A percentile compares a stretch with the other conserved stretches of the same genome.
These are phyloP conservation scores for Serendipita sp. DNA, from an alignment of 768 basidiomycete species.

Conservation along the genomic window DNA sequence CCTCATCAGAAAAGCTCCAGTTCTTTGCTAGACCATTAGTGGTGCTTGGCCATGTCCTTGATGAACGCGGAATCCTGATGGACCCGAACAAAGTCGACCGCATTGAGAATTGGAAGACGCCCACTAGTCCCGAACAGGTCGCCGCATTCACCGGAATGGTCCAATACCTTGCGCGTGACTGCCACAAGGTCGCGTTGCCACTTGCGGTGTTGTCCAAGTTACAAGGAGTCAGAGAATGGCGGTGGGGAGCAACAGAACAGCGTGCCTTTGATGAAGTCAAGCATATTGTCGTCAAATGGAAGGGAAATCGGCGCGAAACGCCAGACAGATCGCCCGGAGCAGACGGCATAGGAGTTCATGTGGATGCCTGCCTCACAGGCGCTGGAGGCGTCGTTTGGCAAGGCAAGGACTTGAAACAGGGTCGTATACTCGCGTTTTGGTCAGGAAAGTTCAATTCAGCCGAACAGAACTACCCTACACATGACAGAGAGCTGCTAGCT, in stretches of 20 bases:
- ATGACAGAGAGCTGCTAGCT: conserved; percentile 6
- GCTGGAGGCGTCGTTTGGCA: conserved; percentile 18
- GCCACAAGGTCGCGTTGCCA: conserved; percentile 20
- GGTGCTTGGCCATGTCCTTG: conserved; percentile 22
- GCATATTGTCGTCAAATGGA: conserved; percentile 2
- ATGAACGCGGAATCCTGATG: conserved; percentile 25
- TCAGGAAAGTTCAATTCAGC: conserved; percentile 11
- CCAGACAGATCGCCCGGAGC: conserved; percentile 12
- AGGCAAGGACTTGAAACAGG: conserved; percentile 17
- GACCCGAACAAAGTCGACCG: conserved; percentile 22
- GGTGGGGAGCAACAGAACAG: conserved; percentile 19
- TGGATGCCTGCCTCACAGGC: conserved; percentile 21
- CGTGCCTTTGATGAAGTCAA: conserved; percentile 20
- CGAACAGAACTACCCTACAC: conserved; percentile 7
- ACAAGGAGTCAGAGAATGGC: conserved; percentile 13
- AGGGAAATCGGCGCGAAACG: conserved; percentile 14
- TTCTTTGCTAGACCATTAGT: conserved; percentile 18
- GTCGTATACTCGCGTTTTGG: conserved; percentile 13
- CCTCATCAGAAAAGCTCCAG: conserved; percentile 17
- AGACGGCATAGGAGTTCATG: conserved; percentile 18
- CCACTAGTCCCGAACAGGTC: conserved; percentile 20
- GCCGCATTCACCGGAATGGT: conserved; percentile 22
- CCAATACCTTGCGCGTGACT: conserved; percentile 22
- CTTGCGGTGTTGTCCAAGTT: conserved; percentile 20
- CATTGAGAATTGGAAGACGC: conserved; percentile 19